A percentile compares a stretch with the other conserved stretches of the same genome.
Evolutionary conservation across 495 filamentous ascomycete genomes (phyloP).

Genomic region (Sporormia fimetaria): DNA sequence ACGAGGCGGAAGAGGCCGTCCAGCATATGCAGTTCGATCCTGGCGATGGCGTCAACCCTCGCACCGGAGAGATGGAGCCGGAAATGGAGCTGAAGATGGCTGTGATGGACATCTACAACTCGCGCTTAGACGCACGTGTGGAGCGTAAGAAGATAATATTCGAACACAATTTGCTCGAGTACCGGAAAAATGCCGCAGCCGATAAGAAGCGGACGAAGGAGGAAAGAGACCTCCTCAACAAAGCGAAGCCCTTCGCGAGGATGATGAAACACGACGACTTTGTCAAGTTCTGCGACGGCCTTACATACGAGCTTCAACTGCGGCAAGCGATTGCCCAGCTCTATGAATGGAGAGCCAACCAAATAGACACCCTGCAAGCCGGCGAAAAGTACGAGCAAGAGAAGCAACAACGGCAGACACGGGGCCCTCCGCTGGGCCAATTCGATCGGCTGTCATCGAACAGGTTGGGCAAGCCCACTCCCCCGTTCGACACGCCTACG

Average conservation of each 20-base stretch:
- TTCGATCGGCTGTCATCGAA: conserved; percentile 56
- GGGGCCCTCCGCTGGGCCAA: conserved; percentile 48
- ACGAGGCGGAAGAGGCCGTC: conserved; percentile 96
- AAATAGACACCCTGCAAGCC: conserved; percentile 67
- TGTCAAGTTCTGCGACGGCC: conserved; percentile 65
- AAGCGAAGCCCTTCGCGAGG: conserved; percentile 87
- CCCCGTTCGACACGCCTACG: conserved; percentile 56
- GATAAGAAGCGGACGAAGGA: conserved; percentile 97
- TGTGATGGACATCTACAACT: conserved; percentile 97
- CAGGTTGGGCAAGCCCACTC: conserved; percentile 48
- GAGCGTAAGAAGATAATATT: conserved; percentile 95
- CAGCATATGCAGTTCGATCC: conserved; percentile 98
- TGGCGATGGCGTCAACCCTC: conserved; percentile 75
- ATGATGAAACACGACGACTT: conserved; percentile 95
- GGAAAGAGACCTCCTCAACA: conserved; percentile 78
- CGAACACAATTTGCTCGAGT: conserved; percentile 85
- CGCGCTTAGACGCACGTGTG: conserved; percentile 77
- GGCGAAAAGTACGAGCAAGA: conserved; percentile 94
- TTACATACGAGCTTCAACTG: conserved; percentile 83
- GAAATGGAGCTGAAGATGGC: conserved; percentile 97
- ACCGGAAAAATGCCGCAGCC: conserved; percentile 68
- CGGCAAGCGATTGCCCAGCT: conserved; percentile 81
- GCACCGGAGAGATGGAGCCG: conserved; percentile 73
- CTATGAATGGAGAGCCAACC: conserved; percentile 83
- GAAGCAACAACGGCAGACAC: conserved; percentile 64